Evolutionary conservation across 495 filamentous ascomycete species (phyloP).

Genomic region (Pyrenula massariospora): DNA sequence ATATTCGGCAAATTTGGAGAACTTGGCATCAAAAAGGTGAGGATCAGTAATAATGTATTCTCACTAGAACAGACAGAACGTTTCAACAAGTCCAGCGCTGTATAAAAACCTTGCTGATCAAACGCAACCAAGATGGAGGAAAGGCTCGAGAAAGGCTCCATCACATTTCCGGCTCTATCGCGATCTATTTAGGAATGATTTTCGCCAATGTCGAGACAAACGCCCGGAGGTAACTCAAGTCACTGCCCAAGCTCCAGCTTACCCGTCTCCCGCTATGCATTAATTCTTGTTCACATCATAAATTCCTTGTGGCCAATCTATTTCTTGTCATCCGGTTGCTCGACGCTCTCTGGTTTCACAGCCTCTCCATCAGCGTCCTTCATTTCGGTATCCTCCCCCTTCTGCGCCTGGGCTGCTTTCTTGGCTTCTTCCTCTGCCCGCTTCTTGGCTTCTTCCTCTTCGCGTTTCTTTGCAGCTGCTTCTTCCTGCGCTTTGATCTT

Average conservation of each 20-base stretch:
- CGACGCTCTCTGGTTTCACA: conserved; percentile 25
- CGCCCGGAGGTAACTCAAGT: neutral
- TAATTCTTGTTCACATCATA: neutral
- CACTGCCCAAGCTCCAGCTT: neutral
- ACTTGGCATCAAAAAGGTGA: too few species aligned
- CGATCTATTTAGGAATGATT: neutral
- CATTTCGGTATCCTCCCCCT: conserved; percentile 43
- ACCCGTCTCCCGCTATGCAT: neutral
- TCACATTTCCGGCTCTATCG: neutral
- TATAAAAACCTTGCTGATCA: too few species aligned
- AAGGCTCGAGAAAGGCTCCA: neutral
- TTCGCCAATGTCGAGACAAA: too few species aligned
- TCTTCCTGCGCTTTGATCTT: conserved; percentile 68
- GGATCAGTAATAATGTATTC: too few species aligned
- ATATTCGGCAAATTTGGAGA: neutral
- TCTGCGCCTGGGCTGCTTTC: conserved; percentile 34
- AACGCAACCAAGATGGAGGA: too few species aligned
- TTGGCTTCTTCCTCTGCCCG: conserved; percentile 39
- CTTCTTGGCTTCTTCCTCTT: conserved; percentile 55
- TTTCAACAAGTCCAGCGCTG: too few species aligned
- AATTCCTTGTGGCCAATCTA: conserved; percentile 3
- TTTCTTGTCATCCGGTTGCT: conserved; percentile 21
- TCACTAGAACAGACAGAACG: too few species aligned
- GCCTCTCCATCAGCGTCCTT: conserved; percentile 37
- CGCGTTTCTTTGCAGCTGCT: conserved; percentile 68